Percentiles rank a stretch among this genome's conserved stretches.
These are phyloP conservation scores for Xerocomus potaroensis DNA, from an alignment of 768 basidiomycete species.

Conservation along the genomic window DNA sequence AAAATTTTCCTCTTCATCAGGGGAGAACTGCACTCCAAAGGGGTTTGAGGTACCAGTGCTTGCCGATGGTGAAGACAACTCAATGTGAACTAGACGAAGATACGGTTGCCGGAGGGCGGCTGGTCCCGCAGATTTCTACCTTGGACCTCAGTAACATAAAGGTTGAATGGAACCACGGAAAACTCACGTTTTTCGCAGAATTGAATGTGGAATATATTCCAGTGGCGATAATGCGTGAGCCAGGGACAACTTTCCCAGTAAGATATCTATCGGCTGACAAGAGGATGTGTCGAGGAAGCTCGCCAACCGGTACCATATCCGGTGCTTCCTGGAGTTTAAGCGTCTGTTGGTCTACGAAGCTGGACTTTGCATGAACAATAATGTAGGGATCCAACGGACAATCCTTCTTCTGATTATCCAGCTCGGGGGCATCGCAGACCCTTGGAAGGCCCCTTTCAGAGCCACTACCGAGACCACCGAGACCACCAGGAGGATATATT, in stretches of 20 bases:
- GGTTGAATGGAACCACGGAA: neutral
- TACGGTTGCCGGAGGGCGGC: conserved; percentile 93
- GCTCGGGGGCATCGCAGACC: conserved; percentile 75
- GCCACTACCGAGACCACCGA: conserved; percentile 86
- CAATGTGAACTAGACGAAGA: conserved; percentile 88
- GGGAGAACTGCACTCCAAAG: conserved; percentile 83
- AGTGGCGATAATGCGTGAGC: conserved; percentile 91
- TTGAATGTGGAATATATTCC: conserved; percentile 98
- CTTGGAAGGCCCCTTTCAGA: conserved; percentile 83
- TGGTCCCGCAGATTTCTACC: conserved; percentile 73
- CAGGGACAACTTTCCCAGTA: conserved; percentile 91
- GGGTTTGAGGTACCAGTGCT: conserved; percentile 74
- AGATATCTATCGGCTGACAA: conserved; percentile 88
- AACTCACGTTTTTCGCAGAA: conserved; percentile 72
- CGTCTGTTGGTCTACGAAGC: conserved; percentile 93
- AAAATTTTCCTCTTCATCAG: conserved; percentile 98
- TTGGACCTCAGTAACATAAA: neutral
- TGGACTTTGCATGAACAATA: conserved; percentile 90
- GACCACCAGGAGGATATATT: conserved; percentile 69
- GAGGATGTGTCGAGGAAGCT: conserved; percentile 92
- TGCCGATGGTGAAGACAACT: conserved; percentile 76
- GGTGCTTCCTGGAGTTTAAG: conserved; percentile 98
- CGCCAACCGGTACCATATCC: conserved; percentile 99
- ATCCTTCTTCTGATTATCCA: conserved; percentile 85
- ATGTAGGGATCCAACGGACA: conserved; percentile 96